These are phyloP conservation scores for Boletus mariae DNA, from an alignment of 1,284 basidiomycete species.

Conservation along the genomic window DNA sequence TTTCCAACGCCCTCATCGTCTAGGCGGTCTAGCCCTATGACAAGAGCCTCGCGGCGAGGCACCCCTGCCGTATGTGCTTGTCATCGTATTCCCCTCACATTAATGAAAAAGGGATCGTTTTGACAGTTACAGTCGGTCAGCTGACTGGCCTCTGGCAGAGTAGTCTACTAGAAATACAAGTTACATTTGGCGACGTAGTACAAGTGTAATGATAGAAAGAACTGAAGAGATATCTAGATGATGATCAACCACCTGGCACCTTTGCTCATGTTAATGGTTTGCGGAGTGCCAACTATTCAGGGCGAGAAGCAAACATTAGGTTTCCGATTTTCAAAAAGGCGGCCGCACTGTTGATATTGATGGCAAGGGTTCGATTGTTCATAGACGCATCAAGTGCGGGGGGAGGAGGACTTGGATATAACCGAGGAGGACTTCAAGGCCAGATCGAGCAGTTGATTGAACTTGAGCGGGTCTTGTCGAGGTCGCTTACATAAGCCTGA, in stretches of 20 bases:
- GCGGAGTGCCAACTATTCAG: conserved; percentile 25
- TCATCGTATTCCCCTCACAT: conserved; percentile 21
- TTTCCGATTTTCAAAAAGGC: conserved; percentile 34
- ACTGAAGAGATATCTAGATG: neutral
- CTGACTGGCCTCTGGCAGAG: conserved; percentile 8
- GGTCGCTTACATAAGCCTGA: conserved; percentile 21
- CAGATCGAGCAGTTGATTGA: too few species aligned
- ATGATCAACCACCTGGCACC: neutral
- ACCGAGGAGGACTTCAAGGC: neutral
- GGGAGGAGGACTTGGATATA: neutral
- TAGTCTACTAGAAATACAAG: neutral
- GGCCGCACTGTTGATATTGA: conserved; percentile 9
- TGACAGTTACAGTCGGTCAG: conserved; percentile 14
- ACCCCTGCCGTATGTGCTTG: conserved; percentile 26
- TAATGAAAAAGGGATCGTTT: conserved; percentile 22
- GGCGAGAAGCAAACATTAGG: conserved; percentile 29
- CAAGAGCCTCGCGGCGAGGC: conserved; percentile 32
- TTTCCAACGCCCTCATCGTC: conserved; percentile 39
- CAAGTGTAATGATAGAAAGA: neutral
- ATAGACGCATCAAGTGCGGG: conserved; percentile 28
- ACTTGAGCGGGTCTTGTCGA: too few species aligned
- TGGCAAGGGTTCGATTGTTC: conserved; percentile 12
- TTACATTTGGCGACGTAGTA: neutral
- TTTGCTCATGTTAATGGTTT: neutral
- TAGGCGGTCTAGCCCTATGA: conserved; percentile 41